A percentile compares a stretch with the other conserved stretches of the same genome.
Evolutionary conservation across 768 basidiomycete species (phyloP).

Genomic region (Russula sp.): DNA sequence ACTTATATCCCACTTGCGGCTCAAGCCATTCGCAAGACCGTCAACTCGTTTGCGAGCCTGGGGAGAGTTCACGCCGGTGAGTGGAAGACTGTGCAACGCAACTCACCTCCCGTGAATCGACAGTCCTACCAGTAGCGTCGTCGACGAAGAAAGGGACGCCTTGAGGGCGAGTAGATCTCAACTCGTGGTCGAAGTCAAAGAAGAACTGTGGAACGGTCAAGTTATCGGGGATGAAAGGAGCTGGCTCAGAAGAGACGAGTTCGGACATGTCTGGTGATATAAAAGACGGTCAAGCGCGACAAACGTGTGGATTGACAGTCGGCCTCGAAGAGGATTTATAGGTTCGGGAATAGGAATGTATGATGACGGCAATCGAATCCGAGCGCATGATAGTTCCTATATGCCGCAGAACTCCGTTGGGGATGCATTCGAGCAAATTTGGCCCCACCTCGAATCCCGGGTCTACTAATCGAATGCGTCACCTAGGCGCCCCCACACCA

Average conservation of each 20-base stretch:
- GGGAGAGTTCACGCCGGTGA: not conserved
- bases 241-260: conserved; percentile 23
- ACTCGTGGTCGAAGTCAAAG: conserved; percentile 39
- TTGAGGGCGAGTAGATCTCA: conserved; percentile 41
- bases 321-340: not conserved
- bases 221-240: conserved; percentile 51
- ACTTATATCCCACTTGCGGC: conserved; percentile 16
- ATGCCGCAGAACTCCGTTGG: not conserved
- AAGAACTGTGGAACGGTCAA: conserved; percentile 64
- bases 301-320: not conserved
- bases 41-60: conserved; percentile 12
- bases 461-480: not conserved
- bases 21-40: conserved; percentile 15
- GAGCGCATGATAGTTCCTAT: not conserved
- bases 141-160: conserved; percentile 55
- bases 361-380: not conserved
- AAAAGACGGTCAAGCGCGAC: conserved; percentile 1
- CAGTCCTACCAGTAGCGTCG: conserved; percentile 42
- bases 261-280: conserved; percentile 25
- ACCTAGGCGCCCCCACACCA: not conserved
- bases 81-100: not conserved
- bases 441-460: conserved; percentile 7
- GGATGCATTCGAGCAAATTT: not conserved
- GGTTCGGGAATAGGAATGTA: not conserved
- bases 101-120: conserved; percentile 45